Conservation (phyloP, 202 grass and related monocot genomes). For the Elaeis oleifera region DNA sequence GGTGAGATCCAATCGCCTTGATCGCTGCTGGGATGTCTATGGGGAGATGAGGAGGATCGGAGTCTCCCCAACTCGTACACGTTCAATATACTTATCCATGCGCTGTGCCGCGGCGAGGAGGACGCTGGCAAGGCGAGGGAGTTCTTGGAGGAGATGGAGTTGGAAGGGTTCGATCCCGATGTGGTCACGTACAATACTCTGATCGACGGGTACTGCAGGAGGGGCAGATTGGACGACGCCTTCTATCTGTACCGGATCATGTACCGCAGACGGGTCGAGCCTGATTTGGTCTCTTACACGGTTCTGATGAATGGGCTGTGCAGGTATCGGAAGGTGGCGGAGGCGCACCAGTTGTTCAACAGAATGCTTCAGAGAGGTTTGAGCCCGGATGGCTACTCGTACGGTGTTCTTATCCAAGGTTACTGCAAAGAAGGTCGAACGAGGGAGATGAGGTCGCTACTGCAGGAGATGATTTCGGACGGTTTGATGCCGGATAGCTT, state of each 20-base stretch:
- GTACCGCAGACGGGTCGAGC: slow-evolving; percentile 48
- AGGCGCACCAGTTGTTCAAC: slow-evolving; percentile 62
- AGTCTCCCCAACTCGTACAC: slow-evolving; percentile 49
- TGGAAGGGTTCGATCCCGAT: slow-evolving; percentile 77
- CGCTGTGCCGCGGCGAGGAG: slow-evolving; percentile 48
- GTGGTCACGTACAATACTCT: slow-evolving; percentile 85
- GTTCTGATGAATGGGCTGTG: slow-evolving; percentile 53
- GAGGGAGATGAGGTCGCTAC: slow-evolving; percentile 51
- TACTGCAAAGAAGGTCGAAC: slow-evolving; percentile 51
- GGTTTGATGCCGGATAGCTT: slow-evolving; percentile 32
- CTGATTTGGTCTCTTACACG: slow-evolving; percentile 70
- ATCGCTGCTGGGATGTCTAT: slow-evolving; percentile 53
- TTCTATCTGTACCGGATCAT: slow-evolving; percentile 61
- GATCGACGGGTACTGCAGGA: slow-evolving; percentile 55
- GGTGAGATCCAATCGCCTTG: slow-evolving; percentile 30
- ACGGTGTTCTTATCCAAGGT: slow-evolving; percentile 54
- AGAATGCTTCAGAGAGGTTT: slow-evolving; percentile 48
- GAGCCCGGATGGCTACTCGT: slow-evolving; percentile 51
- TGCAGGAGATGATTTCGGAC: slow-evolving; percentile 58
- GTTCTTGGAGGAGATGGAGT: slow-evolving; percentile 75
- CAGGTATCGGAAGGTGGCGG: slow-evolving; percentile 30
- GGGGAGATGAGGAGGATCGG: slow-evolving; percentile 35
- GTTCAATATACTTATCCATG: slow-evolving; percentile 71
- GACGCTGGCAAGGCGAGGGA: slow-evolving; percentile 44
- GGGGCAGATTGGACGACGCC: slow-evolving; percentile 49